Base-by-base conservation (phyloP, 108 stramenopile species). In the Craspedostauros australis region DNA sequence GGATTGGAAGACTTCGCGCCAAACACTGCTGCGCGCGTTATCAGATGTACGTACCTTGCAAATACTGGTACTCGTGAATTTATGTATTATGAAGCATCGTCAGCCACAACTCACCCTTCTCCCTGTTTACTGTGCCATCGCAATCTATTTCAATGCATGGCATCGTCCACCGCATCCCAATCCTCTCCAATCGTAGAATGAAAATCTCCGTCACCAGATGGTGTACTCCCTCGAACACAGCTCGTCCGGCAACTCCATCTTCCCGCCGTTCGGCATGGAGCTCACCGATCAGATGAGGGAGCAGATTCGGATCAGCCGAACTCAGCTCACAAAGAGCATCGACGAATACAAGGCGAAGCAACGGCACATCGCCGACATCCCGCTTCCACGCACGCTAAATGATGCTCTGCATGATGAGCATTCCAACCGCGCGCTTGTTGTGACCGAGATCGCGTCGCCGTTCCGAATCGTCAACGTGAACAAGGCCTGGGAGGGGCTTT, bases 391-490 rank as follows among this genome's bases (percentile, higher is more conserved):
- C 8, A 72, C 61, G 4, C 25, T 78, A 20, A 26, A 65, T 14
- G 77, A 72, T 7, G 71, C 62, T 1, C 54, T 56, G 2, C 52
- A 46, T 43, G 27, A 45, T 12, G n/a, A n/a, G n/a, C 31, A 53
- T 31, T 68, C 50, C n/a, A 7, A 33, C 9, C 64, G 79, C 23
- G 84, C 88, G 4, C 77, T 85, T 37, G 82, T 86, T 2, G 49
- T 91, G 22, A 91, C 88, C 3, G 79, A 84, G 44, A 57, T 51
- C 5, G 54, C 53, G 5, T 42, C 18, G 18, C 88, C 88, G 3
- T 91, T 75, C 51, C 48, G 54, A n/a, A 75, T 91, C 24, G 72
- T 70, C 31, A 48, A 75, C 28, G 88, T 91, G 1, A 91, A 91
- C 45, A 24, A 50, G 18, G 72, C 80, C 4, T 91, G 88, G 88